These are phyloP conservation scores for Pythium periplocum DNA, from an alignment of 352 stramenopile species.

Conservation along the genomic window DNA sequence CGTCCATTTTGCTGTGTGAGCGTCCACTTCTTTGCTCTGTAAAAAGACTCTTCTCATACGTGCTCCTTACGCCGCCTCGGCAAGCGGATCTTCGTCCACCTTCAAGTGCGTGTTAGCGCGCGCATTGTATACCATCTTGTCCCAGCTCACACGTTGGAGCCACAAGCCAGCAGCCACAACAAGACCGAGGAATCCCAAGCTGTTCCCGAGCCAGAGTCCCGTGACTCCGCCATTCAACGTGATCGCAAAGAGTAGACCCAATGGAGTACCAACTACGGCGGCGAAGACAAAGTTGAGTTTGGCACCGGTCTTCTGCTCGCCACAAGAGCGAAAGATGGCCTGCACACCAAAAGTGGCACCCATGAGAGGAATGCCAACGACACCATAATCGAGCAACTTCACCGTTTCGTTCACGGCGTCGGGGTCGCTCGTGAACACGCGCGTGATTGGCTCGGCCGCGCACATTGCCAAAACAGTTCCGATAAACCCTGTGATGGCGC, in stretches of 20 bases:
- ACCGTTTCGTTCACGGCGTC: slow-evolving; percentile 11
- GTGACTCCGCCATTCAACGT: slow-evolving; percentile 40
- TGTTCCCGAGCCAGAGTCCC: slow-evolving; percentile 61
- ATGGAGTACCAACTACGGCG: slow-evolving; percentile 44
- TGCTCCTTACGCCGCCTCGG: too few species aligned
- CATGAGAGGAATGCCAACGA: slow-evolving; percentile 39
- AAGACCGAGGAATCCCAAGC: slow-evolving; percentile 21
- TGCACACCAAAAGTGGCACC: slow-evolving; percentile 38
- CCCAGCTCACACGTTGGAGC: slow-evolving; percentile 23
- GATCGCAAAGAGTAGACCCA: slow-evolving; percentile 42
- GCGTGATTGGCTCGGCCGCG: slow-evolving; percentile 30
- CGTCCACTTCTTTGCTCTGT: too few species aligned
- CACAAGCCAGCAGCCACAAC: slow-evolving; percentile 13
- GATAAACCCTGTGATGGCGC: slow-evolving; percentile 27
- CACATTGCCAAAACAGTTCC: slow-evolving; percentile 31
- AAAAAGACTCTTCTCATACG: too few species aligned
- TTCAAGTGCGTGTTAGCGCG: slow-evolving; percentile 30
- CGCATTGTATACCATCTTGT: slow-evolving; percentile 22
- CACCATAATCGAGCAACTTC: slow-evolving; percentile 30
- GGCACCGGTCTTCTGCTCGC: slow-evolving; percentile 47
- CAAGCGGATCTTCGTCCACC: too few species aligned
- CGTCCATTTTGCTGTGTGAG: too few species aligned
- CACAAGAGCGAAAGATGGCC: slow-evolving; percentile 45
- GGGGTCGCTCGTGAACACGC: slow-evolving; percentile 37
- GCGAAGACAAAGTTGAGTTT: slow-evolving; percentile 52